A percentile compares a stretch with the other conserved stretches of the same genome.
phyloP scores from a whole-genome alignment of 441 rosid species.

The Francoa sonchifolia region DNA sequence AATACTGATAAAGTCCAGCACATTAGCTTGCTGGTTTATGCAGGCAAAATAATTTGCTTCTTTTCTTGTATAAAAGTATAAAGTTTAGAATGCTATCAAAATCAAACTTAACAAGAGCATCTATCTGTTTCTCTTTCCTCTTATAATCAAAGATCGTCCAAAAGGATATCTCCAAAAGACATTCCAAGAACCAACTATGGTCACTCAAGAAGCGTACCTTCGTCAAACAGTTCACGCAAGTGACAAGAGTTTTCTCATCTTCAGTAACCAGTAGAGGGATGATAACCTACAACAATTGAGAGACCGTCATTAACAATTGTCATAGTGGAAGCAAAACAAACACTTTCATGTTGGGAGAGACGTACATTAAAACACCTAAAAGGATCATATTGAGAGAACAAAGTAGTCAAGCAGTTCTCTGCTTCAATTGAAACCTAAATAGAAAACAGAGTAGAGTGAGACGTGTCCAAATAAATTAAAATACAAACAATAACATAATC shows the following conservation, averaged over 20 bases:
- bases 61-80: too few species aligned
- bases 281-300: slow-evolving; percentile 46
- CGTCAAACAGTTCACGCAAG: slow-evolving; percentile 84
- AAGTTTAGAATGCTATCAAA: too few species aligned
- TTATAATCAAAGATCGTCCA: too few species aligned
- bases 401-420: slow-evolving; percentile 70
- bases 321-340: not conserved
- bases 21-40: too few species aligned
- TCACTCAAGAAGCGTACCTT: slow-evolving; percentile 39
- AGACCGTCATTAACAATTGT: slow-evolving; percentile 8
- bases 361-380: slow-evolving; percentile 92
- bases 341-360: not conserved
- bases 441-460: slow-evolving; percentile 9
- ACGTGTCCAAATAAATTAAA: slow-evolving; percentile 13
- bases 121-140: too few species aligned
- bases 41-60: too few species aligned
- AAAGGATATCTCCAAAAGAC: too few species aligned
- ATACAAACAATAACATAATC: slow-evolving; percentile 2
- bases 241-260: slow-evolving; percentile 86
- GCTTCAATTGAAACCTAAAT: slow-evolving; percentile 72
- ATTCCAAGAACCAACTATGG: too few species aligned
- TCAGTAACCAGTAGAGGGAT: slow-evolving; percentile 84
- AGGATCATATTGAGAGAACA: slow-evolving; percentile 77
- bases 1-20: too few species aligned
- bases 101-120: too few species aligned